phyloP scores from a whole-genome alignment of 805 yeast species.

The Metschnikowia orientalis region DNA sequence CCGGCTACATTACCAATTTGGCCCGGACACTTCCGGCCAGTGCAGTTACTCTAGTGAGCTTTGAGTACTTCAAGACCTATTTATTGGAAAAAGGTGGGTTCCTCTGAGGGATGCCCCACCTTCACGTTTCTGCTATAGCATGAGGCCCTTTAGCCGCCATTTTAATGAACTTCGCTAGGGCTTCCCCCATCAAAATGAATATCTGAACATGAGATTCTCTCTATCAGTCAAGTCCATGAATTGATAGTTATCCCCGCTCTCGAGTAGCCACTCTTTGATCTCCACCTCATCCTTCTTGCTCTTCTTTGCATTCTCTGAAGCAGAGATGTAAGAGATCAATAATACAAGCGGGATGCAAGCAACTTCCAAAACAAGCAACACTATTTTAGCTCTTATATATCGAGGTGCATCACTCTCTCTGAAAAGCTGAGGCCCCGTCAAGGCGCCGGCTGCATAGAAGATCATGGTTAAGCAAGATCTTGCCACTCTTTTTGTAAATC shows the following conservation, averaged over 20 bases:
- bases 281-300: conserved; percentile 33
- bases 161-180: too few relatives aligned
- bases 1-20: conserved; percentile 83
- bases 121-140: too few relatives aligned
- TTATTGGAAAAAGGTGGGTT: conserved; percentile 36
- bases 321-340: conserved; percentile 40
- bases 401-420: conserved; percentile 11
- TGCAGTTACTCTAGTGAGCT: conserved; percentile 91
- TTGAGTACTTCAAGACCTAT: conserved; percentile 70
- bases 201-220: conserved; percentile 55
- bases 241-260: conserved; percentile 34
- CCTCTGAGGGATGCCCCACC: conserved; percentile 4
- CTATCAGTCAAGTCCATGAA: conserved; percentile 57
- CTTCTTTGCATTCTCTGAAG: conserved; percentile 48
- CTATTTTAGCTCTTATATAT: conserved; percentile 9
- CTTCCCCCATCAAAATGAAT: conserved; percentile 38
- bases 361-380: conserved; percentile 7
- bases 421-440: conserved; percentile 23
- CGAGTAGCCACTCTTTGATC: conserved; percentile 8
- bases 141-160: too few relatives aligned
- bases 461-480: conserved; percentile 20
- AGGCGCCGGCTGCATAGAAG: conserved; percentile 22
- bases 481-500: conserved; percentile 22
- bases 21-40: conserved; percentile 91
- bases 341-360: conserved; percentile 11